Evolutionary conservation across 768 basidiomycete species (phyloP).

Genomic region (Steccherinum ochraceum): DNA sequence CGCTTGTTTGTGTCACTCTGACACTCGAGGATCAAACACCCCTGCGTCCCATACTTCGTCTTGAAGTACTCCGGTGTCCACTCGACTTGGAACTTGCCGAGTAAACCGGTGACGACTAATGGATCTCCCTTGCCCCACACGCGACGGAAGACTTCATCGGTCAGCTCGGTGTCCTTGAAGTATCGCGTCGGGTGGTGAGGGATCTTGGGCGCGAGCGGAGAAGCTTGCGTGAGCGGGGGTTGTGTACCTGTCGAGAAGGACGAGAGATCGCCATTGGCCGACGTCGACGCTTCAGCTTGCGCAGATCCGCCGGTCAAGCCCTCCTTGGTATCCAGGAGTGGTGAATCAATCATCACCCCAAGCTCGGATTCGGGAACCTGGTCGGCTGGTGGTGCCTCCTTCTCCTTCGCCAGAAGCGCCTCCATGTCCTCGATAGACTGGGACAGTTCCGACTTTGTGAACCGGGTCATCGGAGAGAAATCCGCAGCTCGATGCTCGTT

Average conservation of each 20-base stretch:
- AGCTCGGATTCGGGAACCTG: not conserved
- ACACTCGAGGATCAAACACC: constrained; percentile 75
- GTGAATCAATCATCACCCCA: not conserved
- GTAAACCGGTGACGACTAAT: constrained; percentile 66
- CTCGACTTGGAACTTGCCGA: constrained; percentile 51
- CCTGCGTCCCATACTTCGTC: constrained; percentile 54
- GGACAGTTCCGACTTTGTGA: constrained; percentile 56
- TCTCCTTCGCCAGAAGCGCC: constrained; percentile 32
- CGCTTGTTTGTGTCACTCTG: constrained; percentile 61
- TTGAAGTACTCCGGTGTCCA: constrained; percentile 88
- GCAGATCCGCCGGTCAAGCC: not conserved
- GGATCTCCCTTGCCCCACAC: constrained; percentile 76
- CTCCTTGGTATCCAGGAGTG: constrained; percentile 1
- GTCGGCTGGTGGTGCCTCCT: constrained; percentile 3
- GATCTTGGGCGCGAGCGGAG: constrained; percentile 17
- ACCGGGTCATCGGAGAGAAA: constrained; percentile 79
- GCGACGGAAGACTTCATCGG: constrained; percentile 52
- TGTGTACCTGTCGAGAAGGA: constrained; percentile 5
- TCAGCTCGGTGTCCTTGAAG: constrained; percentile 43
- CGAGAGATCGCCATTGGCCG: constrained; percentile 8
- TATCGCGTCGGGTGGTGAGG: constrained; percentile 41
- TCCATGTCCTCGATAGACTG: constrained; percentile 68
- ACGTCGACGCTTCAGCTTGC: not conserved
- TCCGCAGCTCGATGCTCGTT: constrained; percentile 62
- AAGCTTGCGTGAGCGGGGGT: not conserved